Percentiles rank a stretch among this genome's conserved stretches.
Evolutionary conservation across 2,329 filamentous ascomycete genomes (phyloP).

Genomic region (Colletotrichum chlorophyti): DNA sequence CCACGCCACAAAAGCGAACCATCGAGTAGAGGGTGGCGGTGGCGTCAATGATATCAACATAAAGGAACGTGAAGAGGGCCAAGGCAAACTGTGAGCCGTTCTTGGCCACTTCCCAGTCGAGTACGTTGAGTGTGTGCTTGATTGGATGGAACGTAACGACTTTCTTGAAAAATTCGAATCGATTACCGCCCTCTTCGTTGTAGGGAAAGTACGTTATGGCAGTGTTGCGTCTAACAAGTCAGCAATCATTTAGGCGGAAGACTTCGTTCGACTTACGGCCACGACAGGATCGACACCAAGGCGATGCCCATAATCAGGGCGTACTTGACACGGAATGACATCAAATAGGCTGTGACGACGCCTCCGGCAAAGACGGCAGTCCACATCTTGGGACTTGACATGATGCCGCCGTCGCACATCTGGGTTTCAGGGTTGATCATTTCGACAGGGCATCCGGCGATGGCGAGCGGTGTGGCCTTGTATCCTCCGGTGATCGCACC

Average conservation of each 20-base stretch:
- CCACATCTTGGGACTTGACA: constrained; percentile 87
- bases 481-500: constrained; percentile 77
- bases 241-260: not conserved
- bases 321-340: constrained; percentile 79
- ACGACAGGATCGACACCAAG: constrained; percentile 75
- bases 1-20: constrained; percentile 75
- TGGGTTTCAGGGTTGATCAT: constrained; percentile 54
- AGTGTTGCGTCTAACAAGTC: constrained; percentile 61
- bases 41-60: constrained; percentile 81
- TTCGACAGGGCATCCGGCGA: constrained; percentile 75
- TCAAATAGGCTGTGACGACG: constrained; percentile 79
- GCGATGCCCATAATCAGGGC: constrained; percentile 77
- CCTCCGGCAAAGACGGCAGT: constrained; percentile 84
- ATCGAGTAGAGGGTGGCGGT: constrained; percentile 83
- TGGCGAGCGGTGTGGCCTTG: constrained; percentile 71
- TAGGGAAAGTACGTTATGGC: constrained; percentile 77
- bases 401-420: constrained; percentile 66
- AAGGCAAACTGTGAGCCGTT: constrained; percentile 69
- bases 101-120: constrained; percentile 68
- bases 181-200: constrained; percentile 66
- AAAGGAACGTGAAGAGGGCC: constrained; percentile 78
- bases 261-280: constrained; percentile 62
- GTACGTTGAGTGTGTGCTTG: constrained; percentile 63
- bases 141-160: constrained; percentile 78
- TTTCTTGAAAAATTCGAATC: constrained; percentile 76